These are phyloP conservation scores for Prunus campanulata DNA, from an alignment of 306 rosid genomes.

Conservation along the genomic window DNA sequence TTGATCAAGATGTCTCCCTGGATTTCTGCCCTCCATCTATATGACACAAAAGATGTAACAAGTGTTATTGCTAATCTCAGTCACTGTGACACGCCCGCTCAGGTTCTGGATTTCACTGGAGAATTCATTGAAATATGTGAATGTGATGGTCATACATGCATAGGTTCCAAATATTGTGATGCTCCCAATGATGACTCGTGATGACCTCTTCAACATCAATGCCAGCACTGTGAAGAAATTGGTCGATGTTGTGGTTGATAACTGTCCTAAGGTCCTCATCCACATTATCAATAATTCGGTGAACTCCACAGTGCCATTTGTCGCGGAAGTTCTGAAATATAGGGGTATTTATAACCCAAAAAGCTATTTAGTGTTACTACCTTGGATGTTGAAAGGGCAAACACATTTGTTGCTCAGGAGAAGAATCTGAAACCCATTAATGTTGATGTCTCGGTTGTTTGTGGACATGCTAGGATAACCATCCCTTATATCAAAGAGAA, in stretches of 20 bases:
- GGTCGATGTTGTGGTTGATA: conserved; percentile 83
- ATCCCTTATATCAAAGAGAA: conserved; percentile 82
- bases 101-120: conserved; percentile 75
- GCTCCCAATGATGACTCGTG: conserved; percentile 95
- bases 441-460: conserved; percentile 85
- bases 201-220: conserved; percentile 93
- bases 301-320: conserved; percentile 91
- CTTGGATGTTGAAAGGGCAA: conserved; percentile 94
- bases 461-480: conserved; percentile 94
- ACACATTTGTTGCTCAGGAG: conserved; percentile 89
- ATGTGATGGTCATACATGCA: conserved; percentile 90
- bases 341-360: conserved; percentile 88
- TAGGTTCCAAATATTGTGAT: conserved; percentile 20
- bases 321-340: conserved; percentile 68
- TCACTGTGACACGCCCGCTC: conserved; percentile 88
- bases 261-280: conserved; percentile 85
- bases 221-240: conserved; percentile 84
- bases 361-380: conserved; percentile 94
- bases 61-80: conserved; percentile 91
- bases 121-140: conserved; percentile 60
- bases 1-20: conserved; percentile 93
- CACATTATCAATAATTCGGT: conserved; percentile 87
- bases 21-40: conserved; percentile 70
- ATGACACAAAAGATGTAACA: conserved; percentile 83
- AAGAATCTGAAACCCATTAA: conserved; percentile 86